Base-by-base conservation (phyloP, 257 asterid genomes). In the Osmanthus fragrans region DNA sequence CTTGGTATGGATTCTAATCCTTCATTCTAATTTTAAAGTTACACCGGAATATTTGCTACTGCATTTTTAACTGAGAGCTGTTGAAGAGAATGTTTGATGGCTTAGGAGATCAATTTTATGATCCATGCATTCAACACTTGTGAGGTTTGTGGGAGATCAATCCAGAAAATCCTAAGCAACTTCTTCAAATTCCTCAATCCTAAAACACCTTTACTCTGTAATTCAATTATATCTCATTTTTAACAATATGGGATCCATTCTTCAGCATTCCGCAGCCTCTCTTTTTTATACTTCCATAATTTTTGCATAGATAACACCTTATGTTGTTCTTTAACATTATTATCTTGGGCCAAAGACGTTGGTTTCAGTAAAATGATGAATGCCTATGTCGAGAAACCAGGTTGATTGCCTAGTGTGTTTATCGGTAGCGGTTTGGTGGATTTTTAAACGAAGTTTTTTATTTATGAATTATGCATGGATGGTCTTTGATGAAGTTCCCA, bases 171-270 rank as follows among this genome's bases (percentile, higher is more conserved):
- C 21, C 21, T 13, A 18, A 49, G 7, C 75, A 76, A 66, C 45
- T 87, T 89, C 79, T 78, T 86, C 80, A 90, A 84, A 83, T 87
- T 77, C 80, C 87, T 89, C 85, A 75, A 78, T 70, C 85, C 79
- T 83, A 77, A 51, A 72, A 94, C 88, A 84, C 88, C 92, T 3
- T 64, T 88, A 73, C 96, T 92, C 19, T 89, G 90, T 63, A 89
- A n/a, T 56, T 56, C 29, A n/a, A 54, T 54, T 54, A 19, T 54
- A 54, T 86, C 90, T 39, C 80, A 71, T 19, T 86, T 84, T 70
- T 82, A 82, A 21, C 81, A 76, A 78, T 29, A 29, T 51, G 84
- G 85, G 60, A 49, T 63, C 30, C 84, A 72, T 65, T 79, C 73
- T 27, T 32, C 82, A 63, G 84, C 90, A 68, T 76, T 86, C 10